Evolutionary conservation across 108 stramenopile species (phyloP).

Genomic region (Poteriospumella lacustris): DNA sequence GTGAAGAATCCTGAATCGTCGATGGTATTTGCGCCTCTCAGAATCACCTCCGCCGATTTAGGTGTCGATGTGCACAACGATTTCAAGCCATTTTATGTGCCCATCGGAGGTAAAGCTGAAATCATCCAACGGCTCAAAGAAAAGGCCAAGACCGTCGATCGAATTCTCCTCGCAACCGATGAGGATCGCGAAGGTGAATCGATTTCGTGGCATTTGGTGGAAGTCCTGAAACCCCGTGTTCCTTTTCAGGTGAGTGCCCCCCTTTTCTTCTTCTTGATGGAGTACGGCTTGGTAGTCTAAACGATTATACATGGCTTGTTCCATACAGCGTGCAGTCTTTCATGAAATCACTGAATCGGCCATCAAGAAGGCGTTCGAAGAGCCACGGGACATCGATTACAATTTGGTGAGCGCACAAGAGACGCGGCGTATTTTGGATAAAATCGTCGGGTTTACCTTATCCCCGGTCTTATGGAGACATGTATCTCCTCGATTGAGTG

Average conservation of each 20-base stretch:
- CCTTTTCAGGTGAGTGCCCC: not conserved
- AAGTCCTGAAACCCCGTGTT: slow-evolving; percentile 28
- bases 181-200: slow-evolving; percentile 81
- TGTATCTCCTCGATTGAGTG: slow-evolving; percentile 71
- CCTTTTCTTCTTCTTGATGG: not conserved
- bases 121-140: slow-evolving; percentile 38
- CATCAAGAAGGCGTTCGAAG: slow-evolving; percentile 44
- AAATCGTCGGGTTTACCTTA: slow-evolving; percentile 65
- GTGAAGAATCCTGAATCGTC: not conserved
- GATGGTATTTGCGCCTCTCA: not conserved
- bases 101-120: slow-evolving; percentile 49
- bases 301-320: slow-evolving; percentile 3
- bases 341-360: slow-evolving; percentile 68
- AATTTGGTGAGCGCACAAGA: slow-evolving; percentile 68
- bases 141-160: slow-evolving; percentile 9
- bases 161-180: slow-evolving; percentile 69
- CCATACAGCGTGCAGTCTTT: slow-evolving; percentile 60
- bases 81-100: slow-evolving; percentile 60
- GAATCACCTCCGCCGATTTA: not conserved
- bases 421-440: slow-evolving; percentile 64
- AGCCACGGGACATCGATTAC: slow-evolving; percentile 41
- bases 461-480: slow-evolving; percentile 68
- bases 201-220: slow-evolving; percentile 72
- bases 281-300: not conserved
- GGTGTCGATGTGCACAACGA: slow-evolving; percentile 49